Evolutionary conservation across 2,329 filamentous ascomycete genomes (phyloP).

Genomic region (Aspergillus melleus): DNA sequence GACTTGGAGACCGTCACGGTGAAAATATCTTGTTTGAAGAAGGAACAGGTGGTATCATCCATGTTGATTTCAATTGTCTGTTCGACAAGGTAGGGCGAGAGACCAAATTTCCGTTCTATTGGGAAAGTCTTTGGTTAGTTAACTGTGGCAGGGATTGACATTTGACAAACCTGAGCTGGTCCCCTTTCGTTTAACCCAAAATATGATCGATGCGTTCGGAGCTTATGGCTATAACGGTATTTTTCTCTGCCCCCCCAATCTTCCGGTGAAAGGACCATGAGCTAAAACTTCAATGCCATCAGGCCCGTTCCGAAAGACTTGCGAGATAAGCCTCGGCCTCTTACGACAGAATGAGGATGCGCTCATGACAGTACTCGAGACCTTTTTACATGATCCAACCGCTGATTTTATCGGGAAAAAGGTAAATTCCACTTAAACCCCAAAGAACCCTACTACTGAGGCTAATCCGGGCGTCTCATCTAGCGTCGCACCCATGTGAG

Average conservation of each 20-base stretch:
- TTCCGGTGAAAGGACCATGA: background rate
- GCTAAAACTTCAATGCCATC: conserved; percentile 4
- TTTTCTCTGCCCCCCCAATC: conserved; percentile 3
- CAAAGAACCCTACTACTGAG: background rate
- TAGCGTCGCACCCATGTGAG: conserved; percentile 53
- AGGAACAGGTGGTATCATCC: conserved; percentile 87
- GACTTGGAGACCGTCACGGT: conserved; percentile 89
- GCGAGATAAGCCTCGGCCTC: conserved; percentile 81
- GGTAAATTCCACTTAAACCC: conserved; percentile 31
- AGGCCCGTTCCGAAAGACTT: conserved; percentile 83
- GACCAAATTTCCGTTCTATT: background rate
- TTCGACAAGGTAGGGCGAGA: conserved; percentile 72
- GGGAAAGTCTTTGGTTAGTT: background rate
- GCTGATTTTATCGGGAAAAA: conserved; percentile 84
- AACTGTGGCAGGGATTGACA: conserved; percentile 63
- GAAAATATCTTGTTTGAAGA: conserved; percentile 97
- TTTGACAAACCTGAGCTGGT: conserved; percentile 94
- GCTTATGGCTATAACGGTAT: conserved; percentile 82
- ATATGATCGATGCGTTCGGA: conserved; percentile 98
- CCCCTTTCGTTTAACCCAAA: conserved; percentile 95
- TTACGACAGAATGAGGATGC: conserved; percentile 92
- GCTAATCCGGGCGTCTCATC: background rate
- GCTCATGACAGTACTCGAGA: conserved; percentile 94
- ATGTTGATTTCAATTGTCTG: conserved; percentile 99
- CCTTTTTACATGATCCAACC: conserved; percentile 95